Conservation (phyloP, 805 yeast genomes). For the Kazachstania africana region DNA sequence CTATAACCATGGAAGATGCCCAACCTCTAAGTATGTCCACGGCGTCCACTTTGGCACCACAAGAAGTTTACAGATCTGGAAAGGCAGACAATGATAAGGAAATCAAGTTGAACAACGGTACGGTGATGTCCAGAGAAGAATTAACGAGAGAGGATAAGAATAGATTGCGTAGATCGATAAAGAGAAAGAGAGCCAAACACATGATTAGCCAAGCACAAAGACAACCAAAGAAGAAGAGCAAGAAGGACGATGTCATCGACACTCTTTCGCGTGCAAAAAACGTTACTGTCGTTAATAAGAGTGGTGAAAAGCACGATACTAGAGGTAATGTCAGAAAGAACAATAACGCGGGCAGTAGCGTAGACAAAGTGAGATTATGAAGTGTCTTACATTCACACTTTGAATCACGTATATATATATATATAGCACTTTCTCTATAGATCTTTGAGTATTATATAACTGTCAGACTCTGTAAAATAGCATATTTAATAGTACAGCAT, state of each 20-base stretch:
- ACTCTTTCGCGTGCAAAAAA: slow-evolving; percentile 64
- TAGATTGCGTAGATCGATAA: slow-evolving; percentile 74
- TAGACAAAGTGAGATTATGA: slow-evolving; percentile 2
- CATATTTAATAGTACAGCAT: no score
- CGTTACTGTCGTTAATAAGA: slow-evolving; percentile 63
- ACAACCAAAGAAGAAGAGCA: slow-evolving; percentile 34
- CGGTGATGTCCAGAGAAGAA: slow-evolving; percentile 72
- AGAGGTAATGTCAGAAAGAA: slow-evolving; percentile 47
- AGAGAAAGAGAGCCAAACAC: slow-evolving; percentile 59
- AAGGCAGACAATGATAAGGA: slow-evolving; percentile 42
- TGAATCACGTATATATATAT: background rate
- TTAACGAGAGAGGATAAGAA: slow-evolving; percentile 75
- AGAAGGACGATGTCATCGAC: slow-evolving; percentile 53
- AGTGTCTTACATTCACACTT: background rate
- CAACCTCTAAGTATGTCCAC: slow-evolving; percentile 77
- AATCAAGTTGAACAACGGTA: slow-evolving; percentile 63
- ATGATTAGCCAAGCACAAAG: slow-evolving; percentile 21
- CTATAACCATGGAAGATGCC: slow-evolving; percentile 90
- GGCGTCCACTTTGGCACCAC: slow-evolving; percentile 81
- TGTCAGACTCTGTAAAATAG: no score
- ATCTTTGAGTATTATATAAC: no score
- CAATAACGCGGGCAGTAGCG: background rate
- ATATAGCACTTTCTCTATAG: background rate
- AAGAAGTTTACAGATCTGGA: slow-evolving; percentile 62
- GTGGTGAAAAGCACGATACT: slow-evolving; percentile 65